phyloP scores from a whole-genome alignment of 2,329 filamentous ascomycete species.

The Epichloe baconii region DNA sequence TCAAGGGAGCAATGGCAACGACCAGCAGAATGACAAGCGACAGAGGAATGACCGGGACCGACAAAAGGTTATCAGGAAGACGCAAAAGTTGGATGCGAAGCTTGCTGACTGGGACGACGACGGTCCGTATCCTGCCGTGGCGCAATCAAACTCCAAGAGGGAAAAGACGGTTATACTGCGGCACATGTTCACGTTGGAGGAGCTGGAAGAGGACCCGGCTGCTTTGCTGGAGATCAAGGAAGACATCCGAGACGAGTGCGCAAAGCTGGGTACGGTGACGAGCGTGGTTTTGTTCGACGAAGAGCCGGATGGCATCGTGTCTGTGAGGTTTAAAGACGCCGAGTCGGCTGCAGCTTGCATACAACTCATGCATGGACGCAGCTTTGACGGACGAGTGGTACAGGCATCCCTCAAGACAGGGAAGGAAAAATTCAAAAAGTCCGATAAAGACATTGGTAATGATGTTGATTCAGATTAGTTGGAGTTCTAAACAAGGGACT shows the following conservation, averaged over 20 bases:
- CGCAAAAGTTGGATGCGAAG: slow-evolving; percentile 81
- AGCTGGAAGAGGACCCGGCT: slow-evolving; percentile 73
- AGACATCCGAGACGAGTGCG: slow-evolving; percentile 82
- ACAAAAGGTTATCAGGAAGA: slow-evolving; percentile 82
- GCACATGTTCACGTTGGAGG: slow-evolving; percentile 81
- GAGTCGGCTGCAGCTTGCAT: slow-evolving; percentile 63
- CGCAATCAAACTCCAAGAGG: slow-evolving; percentile 38
- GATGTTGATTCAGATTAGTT: slow-evolving; percentile 24
- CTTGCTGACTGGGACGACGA: slow-evolving; percentile 95
- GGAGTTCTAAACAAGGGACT: too few relatives aligned
- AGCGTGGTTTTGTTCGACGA: slow-evolving; percentile 85
- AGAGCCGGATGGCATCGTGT: slow-evolving; percentile 73
- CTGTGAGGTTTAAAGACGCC: slow-evolving; percentile 63
- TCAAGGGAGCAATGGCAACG: slow-evolving; percentile 10
- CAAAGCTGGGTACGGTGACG: slow-evolving; percentile 74
- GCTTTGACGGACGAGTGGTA: slow-evolving; percentile 60
- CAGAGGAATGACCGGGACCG: slow-evolving; percentile 54
- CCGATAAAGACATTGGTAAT: slow-evolving; percentile 38
- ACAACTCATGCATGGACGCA: slow-evolving; percentile 63
- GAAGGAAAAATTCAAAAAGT: slow-evolving; percentile 60
- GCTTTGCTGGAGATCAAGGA: slow-evolving; percentile 85
- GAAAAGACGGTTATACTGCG: slow-evolving; percentile 80
- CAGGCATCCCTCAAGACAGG: slow-evolving; percentile 60
- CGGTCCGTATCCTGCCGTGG: slow-evolving; percentile 40
- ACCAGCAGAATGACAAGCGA: slow-evolving; percentile 25